These are phyloP conservation scores for Annulohypoxylon moriforme DNA, from an alignment of 495 filamentous ascomycete species.

Conservation along the genomic window DNA sequence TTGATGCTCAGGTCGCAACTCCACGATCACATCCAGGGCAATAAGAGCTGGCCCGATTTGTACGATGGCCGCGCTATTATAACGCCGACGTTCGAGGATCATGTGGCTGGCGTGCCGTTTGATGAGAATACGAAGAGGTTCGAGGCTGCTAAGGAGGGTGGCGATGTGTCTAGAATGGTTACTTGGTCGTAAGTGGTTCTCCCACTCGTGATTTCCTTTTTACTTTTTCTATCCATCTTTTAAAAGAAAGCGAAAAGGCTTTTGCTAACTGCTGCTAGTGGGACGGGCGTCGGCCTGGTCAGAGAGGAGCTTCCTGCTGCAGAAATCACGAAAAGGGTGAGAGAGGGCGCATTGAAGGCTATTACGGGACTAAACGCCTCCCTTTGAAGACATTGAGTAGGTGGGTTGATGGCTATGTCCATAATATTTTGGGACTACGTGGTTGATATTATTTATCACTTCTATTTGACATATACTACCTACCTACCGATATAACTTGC, in stretches of 20 bases:
- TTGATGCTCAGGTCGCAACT: constrained; percentile 62
- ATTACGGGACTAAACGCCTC: constrained; percentile 43
- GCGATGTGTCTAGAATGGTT: constrained; percentile 49
- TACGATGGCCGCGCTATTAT: constrained; percentile 75
- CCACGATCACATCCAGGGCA: constrained; percentile 77
- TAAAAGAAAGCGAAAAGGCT: not conserved
- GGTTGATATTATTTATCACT: not conserved
- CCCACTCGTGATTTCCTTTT: not conserved
- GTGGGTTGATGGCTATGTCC: not conserved
- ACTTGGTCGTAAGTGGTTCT: constrained; percentile 65
- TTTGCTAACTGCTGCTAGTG: constrained; percentile 40
- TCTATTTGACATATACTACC: not conserved
- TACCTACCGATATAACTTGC: too few species aligned
- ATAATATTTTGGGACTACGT: not conserved
- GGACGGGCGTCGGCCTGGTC: constrained; percentile 71
- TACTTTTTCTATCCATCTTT: not conserved
- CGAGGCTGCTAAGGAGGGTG: constrained; percentile 58
- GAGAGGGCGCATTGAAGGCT: constrained; percentile 70
- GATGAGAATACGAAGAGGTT: constrained; percentile 69
- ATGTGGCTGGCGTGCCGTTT: constrained; percentile 63
- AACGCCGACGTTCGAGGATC: constrained; percentile 69
- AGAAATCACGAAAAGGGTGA: constrained; percentile 76
- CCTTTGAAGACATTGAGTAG: not conserved
- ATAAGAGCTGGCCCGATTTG: constrained; percentile 69
- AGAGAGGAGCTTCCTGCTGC: constrained; percentile 74